A percentile compares a stretch with the other conserved stretches of the same genome.
These are phyloP conservation scores for Globisporangium echinulatum DNA, from an alignment of 352 stramenopile species.

Conservation along the genomic window DNA sequence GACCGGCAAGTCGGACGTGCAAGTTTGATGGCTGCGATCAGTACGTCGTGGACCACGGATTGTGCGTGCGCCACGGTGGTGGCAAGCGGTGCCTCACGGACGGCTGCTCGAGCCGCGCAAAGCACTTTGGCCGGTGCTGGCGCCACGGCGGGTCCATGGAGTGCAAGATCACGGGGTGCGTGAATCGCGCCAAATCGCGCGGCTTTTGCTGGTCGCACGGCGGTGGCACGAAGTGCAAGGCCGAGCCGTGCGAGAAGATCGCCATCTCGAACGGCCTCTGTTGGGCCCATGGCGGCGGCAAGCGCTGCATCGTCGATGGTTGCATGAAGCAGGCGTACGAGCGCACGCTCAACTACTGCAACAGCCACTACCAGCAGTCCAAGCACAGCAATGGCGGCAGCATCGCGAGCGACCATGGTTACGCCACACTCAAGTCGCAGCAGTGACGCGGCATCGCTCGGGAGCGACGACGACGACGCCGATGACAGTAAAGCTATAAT, in stretches of 20 bases:
- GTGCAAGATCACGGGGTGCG: slow-evolving; percentile 63
- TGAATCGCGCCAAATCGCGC: slow-evolving; percentile 81
- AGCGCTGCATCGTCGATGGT: slow-evolving; percentile 61
- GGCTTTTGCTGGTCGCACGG: slow-evolving; percentile 84
- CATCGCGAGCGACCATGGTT: too few relatives aligned
- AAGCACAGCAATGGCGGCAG: slow-evolving; percentile 1
- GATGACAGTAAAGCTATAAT: too few relatives aligned
- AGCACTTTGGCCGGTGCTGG: slow-evolving; percentile 71
- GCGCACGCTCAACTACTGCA: slow-evolving; percentile 73
- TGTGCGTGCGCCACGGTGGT: slow-evolving; percentile 20
- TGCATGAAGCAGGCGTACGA: slow-evolving; percentile 75
- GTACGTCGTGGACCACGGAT: slow-evolving; percentile 16
- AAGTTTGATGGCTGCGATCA: slow-evolving; percentile 15
- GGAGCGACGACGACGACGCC: too few relatives aligned
- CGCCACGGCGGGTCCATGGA: slow-evolving; percentile 71
- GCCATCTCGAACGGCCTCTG: slow-evolving; percentile 73
- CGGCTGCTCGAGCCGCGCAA: slow-evolving; percentile 63
- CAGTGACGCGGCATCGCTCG: too few relatives aligned
- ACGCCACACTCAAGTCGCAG: too few relatives aligned
- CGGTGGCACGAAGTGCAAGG: slow-evolving; percentile 77
- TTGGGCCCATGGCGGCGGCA: slow-evolving; percentile 73
- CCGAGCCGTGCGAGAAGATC: slow-evolving; percentile 63
- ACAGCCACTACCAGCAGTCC: slow-evolving; percentile 44
- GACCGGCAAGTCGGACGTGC: slow-evolving; percentile 12
- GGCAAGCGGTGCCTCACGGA: slow-evolving; percentile 55